Evolutionary conservation across 2,329 filamentous ascomycete species (phyloP).

Genomic region (Curvularia sp.): DNA sequence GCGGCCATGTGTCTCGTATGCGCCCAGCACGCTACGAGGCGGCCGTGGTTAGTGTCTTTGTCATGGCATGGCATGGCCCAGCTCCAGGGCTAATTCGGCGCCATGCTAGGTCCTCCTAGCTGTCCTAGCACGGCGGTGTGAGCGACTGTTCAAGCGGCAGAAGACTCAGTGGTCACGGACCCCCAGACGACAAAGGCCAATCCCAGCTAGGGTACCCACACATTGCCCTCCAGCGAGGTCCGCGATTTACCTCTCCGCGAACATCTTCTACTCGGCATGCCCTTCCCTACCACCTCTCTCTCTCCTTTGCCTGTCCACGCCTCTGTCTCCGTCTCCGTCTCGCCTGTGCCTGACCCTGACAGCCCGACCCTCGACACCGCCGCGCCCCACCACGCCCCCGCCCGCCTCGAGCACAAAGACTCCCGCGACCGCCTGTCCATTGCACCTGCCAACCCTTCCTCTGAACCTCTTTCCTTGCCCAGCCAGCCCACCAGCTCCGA

Average conservation of each 20-base stretch:
- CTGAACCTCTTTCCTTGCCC: constrained; percentile 18
- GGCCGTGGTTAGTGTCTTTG: constrained; percentile 35
- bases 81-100: constrained; percentile 34
- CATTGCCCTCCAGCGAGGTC: constrained; percentile 42
- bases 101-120: constrained; percentile 37
- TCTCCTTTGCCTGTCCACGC: constrained; percentile 36
- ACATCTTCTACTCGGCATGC: constrained; percentile 46
- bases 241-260: constrained; percentile 42
- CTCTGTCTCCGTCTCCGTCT: constrained; percentile 29
- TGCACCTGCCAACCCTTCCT: constrained; percentile 10
- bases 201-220: constrained; percentile 49
- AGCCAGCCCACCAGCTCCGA: constrained; percentile 12
- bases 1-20: constrained; percentile 42
- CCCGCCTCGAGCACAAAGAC: constrained; percentile 1
- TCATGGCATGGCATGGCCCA: constrained; percentile 44
- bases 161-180: constrained; percentile 34
- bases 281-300: constrained; percentile 41
- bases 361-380: constrained; percentile 16
- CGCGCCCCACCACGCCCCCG: not conserved
- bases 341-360: constrained; percentile 2
- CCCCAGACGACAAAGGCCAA: constrained; percentile 31
- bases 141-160: constrained; percentile 33
- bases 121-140: constrained; percentile 42
- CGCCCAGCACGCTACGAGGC: constrained; percentile 27
- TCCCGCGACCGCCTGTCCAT: constrained; percentile 7